A percentile compares a stretch with the other conserved stretches of the same genome.
Conservation (phyloP, 2,329 filamentous ascomycete genomes). For the Ophiostoma angusticollis region DNA sequence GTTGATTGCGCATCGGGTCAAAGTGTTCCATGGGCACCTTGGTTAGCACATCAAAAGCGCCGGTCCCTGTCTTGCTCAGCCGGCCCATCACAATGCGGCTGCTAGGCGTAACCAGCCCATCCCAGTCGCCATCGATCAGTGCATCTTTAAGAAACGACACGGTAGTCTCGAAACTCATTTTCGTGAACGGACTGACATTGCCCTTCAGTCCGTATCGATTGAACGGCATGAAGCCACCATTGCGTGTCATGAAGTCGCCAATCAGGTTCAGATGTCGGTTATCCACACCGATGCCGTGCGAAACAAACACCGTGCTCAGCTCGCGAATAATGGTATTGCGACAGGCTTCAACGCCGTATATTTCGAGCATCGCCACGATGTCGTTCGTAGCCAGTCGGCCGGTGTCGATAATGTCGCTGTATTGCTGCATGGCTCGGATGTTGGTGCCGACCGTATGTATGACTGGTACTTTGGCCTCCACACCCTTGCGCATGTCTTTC, state of each 20-base stretch:
- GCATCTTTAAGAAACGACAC: conserved; percentile 88
- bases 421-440: conserved; percentile 79
- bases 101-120: conserved; percentile 75
- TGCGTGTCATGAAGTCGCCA: conserved; percentile 94
- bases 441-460: conserved; percentile 80
- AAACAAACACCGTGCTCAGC: conserved; percentile 71
- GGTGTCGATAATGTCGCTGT: conserved; percentile 73
- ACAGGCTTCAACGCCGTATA: conserved; percentile 90
- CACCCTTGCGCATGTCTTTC: conserved; percentile 32
- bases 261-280: conserved; percentile 89
- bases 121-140: conserved; percentile 78
- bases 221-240: conserved; percentile 80
- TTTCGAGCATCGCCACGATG: conserved; percentile 67
- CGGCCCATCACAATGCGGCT: conserved; percentile 79
- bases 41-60: conserved; percentile 77
- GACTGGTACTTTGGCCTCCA: conserved; percentile 37
- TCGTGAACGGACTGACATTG: conserved; percentile 83
- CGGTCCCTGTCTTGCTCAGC: conserved; percentile 74
- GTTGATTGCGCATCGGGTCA: conserved; percentile 21
- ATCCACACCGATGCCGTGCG: conserved; percentile 88
- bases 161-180: conserved; percentile 99
- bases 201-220: conserved; percentile 79
- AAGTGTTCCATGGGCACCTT: conserved; percentile 40
- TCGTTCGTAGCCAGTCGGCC: conserved; percentile 86
- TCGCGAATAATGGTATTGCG: conserved; percentile 79